Evolutionary conservation across 495 filamentous ascomycete species (phyloP), one percentile per base, ranked within the genome.

Genomic region (Staphylotrichum tortipilum): DNA sequence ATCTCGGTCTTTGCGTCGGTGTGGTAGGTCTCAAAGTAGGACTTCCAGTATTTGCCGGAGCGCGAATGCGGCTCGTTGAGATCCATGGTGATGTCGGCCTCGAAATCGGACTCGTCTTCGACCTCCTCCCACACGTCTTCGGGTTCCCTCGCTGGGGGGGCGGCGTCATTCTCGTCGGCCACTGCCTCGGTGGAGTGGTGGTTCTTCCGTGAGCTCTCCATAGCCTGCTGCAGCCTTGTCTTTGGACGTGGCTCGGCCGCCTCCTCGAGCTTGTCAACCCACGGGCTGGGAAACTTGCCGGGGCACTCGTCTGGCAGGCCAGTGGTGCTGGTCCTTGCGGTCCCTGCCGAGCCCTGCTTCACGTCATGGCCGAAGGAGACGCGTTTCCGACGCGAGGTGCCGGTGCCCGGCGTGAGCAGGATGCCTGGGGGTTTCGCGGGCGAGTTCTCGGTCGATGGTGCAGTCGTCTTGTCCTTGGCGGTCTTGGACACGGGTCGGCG

Each of bases 21-120:
- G 40, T 91, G 82, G 60, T 96, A 90, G 49, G 75, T 79, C 49
- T 94, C 84, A 58, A 86, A 94, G 63, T 94, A 82, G 9, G 80
- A 77, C 63, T 97, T 97, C 92, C 92, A 98, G 66, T 91, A 95
- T 62, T 83, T 83, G 3, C 89, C 90, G 2, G 89, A 94, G 55
- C 83, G 78, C 2, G 89, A 94, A 34, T 81, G 79, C 4, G 92
- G 89, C 37, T 86, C 80, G 43, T 83, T 79, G 44, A 94, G 68
- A 62, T 96, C 90, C 31, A 83, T 67, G 0, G 87, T 92, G 19
- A 80, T 65, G 47, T 94, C 86, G 29, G 76, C 67, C 28, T 53
- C 64, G 24, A 44, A 55, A 29, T 68, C 63, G 35, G 41, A 64
- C 28, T 65, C 56, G 42, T 70, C 56, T 7, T 63, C 66, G 19